These are phyloP conservation scores for Arthrobotrys musiformis DNA, from an alignment of 2,329 filamentous ascomycete genomes.

Conservation along the genomic window DNA sequence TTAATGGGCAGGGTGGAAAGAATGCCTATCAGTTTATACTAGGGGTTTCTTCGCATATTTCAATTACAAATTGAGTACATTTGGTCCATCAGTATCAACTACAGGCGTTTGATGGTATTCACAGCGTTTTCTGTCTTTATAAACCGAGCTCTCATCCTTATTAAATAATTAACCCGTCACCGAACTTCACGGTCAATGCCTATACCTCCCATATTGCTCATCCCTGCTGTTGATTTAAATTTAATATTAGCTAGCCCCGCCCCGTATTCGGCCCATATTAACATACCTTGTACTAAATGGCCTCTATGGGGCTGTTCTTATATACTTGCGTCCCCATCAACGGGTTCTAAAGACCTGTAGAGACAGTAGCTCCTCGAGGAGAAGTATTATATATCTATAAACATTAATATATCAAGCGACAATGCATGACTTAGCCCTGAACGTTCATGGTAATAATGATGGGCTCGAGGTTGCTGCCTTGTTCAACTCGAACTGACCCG, in stretches of 20 bases:
- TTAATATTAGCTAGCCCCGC: background rate
- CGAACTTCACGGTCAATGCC: background rate
- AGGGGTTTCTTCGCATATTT: background rate
- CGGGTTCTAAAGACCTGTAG: background rate
- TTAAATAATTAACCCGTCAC: background rate
- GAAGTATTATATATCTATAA: background rate
- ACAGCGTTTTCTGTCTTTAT: background rate
- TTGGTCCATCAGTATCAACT: background rate
- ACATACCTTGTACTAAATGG: background rate
- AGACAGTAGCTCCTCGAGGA: no score
- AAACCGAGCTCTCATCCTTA: background rate
- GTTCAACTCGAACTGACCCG: constrained; percentile 56
- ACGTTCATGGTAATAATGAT: constrained; percentile 55
- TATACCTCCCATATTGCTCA: background rate
- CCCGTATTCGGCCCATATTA: background rate
- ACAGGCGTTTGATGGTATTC: constrained; percentile 10
- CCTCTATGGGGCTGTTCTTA: background rate
- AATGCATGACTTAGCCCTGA: background rate
- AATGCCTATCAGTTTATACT: background rate
- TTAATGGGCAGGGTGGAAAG: background rate
- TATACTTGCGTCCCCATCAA: background rate
- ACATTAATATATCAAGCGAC: background rate
- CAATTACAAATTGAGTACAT: background rate
- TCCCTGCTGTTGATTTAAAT: no score
- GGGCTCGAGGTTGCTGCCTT: constrained; percentile 49